phyloP scores from a whole-genome alignment of 2,329 filamentous ascomycete species.

The Didymella lethalis region DNA sequence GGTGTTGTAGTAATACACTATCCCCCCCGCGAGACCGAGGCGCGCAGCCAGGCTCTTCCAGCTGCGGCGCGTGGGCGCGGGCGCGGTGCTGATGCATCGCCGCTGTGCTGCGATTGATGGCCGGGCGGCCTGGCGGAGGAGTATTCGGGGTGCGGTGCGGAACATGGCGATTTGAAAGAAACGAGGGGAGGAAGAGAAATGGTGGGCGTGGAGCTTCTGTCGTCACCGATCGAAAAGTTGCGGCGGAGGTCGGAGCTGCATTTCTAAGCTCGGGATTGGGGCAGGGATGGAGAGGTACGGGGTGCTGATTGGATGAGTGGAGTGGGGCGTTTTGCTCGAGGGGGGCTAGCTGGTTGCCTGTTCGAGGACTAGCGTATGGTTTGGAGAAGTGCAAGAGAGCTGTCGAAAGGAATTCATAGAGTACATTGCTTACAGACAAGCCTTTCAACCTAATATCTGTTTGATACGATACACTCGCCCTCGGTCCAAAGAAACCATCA shows the following conservation, averaged over 20 bases:
- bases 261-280: constrained; percentile 13
- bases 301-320: too few species aligned
- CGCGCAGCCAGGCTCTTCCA: constrained; percentile 81
- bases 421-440: too few species aligned
- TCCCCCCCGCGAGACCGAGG: constrained; percentile 77
- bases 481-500: background rate
- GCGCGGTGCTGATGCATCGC: constrained; percentile 65
- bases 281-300: background rate
- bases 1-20: constrained; percentile 94
- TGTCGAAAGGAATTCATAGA: too few species aligned
- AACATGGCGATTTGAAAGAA: constrained; percentile 55
- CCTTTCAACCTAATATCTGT: too few species aligned
- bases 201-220: constrained; percentile 21
- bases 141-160: constrained; percentile 58
- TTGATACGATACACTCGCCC: background rate
- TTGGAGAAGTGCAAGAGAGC: too few species aligned
- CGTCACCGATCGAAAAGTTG: constrained; percentile 21
- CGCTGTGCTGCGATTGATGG: constrained; percentile 25
- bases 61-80: constrained; percentile 72
- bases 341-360: too few species aligned
- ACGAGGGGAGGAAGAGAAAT: constrained; percentile 18
- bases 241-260: constrained; percentile 16
- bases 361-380: too few species aligned
- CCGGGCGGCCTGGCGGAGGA: constrained; percentile 43
- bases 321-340: background rate